Conservation (phyloP, 2,329 filamentous ascomycete genomes). For the Colletotrichum sansevieriae region DNA sequence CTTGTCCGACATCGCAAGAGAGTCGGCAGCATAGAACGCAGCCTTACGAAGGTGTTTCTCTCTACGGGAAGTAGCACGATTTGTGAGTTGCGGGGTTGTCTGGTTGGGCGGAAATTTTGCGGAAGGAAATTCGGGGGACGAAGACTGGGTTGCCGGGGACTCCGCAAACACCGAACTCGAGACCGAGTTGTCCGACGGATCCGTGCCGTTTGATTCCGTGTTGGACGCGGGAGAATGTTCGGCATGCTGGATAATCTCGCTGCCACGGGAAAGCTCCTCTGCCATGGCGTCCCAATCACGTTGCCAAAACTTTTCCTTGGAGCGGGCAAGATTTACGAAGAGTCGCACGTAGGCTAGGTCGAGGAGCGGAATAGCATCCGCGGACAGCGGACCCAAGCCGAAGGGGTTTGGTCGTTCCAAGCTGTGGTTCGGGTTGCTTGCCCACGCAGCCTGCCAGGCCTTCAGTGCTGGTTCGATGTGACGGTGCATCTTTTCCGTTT, state of each 20-base stretch:
- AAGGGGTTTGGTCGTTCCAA: conserved; percentile 88
- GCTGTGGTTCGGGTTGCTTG: conserved; percentile 85
- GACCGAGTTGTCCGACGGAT: conserved; percentile 62
- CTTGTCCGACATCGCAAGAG: conserved; percentile 88
- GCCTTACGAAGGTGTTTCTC: conserved; percentile 93
- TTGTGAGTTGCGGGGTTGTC: conserved; percentile 45
- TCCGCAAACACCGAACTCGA: conserved; percentile 63
- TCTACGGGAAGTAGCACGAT: conserved; percentile 72
- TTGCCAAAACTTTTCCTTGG: conserved; percentile 95
- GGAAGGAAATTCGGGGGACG: conserved; percentile 61
- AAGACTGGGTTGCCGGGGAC: conserved; percentile 65
- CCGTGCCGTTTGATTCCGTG: conserved; percentile 57
- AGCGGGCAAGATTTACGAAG: conserved; percentile 91
- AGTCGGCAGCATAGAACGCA: conserved; percentile 95
- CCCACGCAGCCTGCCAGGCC: conserved; percentile 95
- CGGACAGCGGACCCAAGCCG: conserved; percentile 84
- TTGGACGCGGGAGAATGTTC: conserved; percentile 71
- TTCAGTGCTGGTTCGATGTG: conserved; percentile 94
- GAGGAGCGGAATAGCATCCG: conserved; percentile 90
- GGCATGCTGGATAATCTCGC: conserved; percentile 80
- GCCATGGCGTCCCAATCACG: conserved; percentile 94
- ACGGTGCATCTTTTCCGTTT: conserved; percentile 95
- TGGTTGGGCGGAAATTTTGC: conserved; percentile 52
- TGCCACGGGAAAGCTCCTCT: conserved; percentile 83
- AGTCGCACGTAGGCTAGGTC: conserved; percentile 93